Percentiles rank a stretch among this genome's conserved stretches.
Conservation (phyloP, 2,329 filamentous ascomycete genomes). For the Nothophoma quercina region DNA sequence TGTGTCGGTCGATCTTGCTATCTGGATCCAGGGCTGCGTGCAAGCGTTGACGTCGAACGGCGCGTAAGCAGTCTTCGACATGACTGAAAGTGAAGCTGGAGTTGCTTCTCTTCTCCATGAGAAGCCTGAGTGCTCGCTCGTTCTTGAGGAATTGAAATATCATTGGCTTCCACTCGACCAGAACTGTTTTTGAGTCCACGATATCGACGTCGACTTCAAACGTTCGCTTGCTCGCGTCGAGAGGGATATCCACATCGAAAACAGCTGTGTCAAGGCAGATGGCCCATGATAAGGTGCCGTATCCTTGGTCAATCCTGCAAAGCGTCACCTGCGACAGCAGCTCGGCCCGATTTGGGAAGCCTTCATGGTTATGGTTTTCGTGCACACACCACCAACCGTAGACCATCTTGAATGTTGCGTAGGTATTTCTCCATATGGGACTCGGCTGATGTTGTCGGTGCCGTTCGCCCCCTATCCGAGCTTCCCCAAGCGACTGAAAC, state of each 20-base stretch:
- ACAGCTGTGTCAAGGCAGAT: constrained; percentile 37
- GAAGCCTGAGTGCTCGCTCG: constrained; percentile 26
- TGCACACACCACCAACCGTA: constrained; percentile 26
- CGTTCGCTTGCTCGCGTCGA: constrained; percentile 6
- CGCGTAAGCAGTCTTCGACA: constrained; percentile 39
- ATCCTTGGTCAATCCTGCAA: constrained; percentile 13
- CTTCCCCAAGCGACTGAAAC: constrained; percentile 16
- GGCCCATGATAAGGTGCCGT: constrained; percentile 35
- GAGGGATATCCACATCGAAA: constrained; percentile 32
- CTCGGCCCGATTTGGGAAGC: neutral
- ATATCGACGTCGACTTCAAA: constrained; percentile 21
- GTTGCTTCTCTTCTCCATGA: constrained; percentile 30
- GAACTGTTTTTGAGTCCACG: constrained; percentile 11
- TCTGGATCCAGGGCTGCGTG: constrained; percentile 22
- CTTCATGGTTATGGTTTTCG: neutral
- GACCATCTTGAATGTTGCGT: constrained; percentile 36
- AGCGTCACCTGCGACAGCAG: constrained; percentile 19
- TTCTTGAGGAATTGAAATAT: constrained; percentile 34
- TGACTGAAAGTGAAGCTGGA: constrained; percentile 30
- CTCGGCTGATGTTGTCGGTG: neutral
- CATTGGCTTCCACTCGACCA: constrained; percentile 35
- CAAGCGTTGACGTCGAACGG: constrained; percentile 35
- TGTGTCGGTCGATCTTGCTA: constrained; percentile 20
- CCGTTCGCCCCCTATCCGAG: too few relatives aligned
- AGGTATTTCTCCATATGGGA: constrained; percentile 24